phyloP scores from a whole-genome alignment of 805 yeast genomes.

The Lachancea dasiensis region DNA sequence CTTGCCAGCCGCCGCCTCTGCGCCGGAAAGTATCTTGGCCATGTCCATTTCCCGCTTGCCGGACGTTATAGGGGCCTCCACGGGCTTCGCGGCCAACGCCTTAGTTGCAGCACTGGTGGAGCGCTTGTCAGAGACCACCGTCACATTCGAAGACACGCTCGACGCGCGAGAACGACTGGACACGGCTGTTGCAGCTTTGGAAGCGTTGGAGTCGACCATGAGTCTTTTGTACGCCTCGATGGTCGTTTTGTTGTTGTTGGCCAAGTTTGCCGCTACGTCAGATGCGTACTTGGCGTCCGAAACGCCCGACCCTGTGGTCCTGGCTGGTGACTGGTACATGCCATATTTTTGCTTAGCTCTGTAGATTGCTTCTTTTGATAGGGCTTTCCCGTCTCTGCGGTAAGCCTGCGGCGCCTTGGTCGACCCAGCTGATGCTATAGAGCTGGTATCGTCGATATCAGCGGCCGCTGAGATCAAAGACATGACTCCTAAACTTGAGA shows the following conservation, averaged over 20 bases:
- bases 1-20: conserved; percentile 26
- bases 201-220: conserved; percentile 30
- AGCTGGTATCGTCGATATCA: conserved; percentile 9
- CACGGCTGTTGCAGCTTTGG: conserved; percentile 28
- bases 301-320: conserved; percentile 48
- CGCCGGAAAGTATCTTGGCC: conserved; percentile 27
- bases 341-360: conserved; percentile 70
- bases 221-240: conserved; percentile 57
- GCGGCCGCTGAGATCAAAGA: conserved; percentile 29
- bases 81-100: conserved; percentile 20
- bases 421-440: conserved; percentile 4
- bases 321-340: conserved; percentile 47
- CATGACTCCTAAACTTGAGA: too few relatives aligned
- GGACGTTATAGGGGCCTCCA: conserved; percentile 4
- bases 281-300: conserved; percentile 50
- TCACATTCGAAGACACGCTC: conserved; percentile 4
- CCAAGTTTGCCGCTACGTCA: conserved; percentile 72
- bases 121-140: conserved; percentile 10
- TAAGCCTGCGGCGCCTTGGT: conserved; percentile 39
- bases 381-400: conserved; percentile 63
- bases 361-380: conserved; percentile 69
- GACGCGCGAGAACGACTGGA: conserved; percentile 6
- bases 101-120: conserved; percentile 26
- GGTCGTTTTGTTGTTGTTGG: conserved; percentile 58
- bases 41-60: conserved; percentile 17